phyloP scores from a whole-genome alignment of 2,329 filamentous ascomycete genomes.

The Coniella vitis region DNA sequence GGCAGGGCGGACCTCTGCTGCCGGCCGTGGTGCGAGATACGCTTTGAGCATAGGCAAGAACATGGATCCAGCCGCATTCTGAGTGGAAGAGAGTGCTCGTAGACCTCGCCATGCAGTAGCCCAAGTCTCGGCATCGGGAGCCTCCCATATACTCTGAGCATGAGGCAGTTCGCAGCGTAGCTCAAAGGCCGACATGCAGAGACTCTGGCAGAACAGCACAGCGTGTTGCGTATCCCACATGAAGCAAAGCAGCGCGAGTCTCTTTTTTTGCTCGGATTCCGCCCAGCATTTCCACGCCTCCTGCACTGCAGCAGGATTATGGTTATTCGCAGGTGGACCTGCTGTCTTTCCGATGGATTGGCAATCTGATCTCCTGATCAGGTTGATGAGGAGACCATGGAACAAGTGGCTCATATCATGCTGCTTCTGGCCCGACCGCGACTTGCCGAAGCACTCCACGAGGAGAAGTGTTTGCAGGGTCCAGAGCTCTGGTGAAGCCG shows the following conservation, averaged over 20 bases:
- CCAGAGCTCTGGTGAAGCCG: constrained; percentile 52
- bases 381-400: constrained; percentile 32
- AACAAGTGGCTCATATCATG: constrained; percentile 57
- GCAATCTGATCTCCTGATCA: constrained; percentile 30
- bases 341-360: constrained; percentile 27
- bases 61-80: constrained; percentile 32
- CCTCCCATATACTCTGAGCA: constrained; percentile 50
- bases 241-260: constrained; percentile 54
- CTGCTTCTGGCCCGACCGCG: constrained; percentile 54
- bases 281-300: constrained; percentile 46
- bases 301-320: constrained; percentile 25
- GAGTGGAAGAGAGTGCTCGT: background rate
- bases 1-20: constrained; percentile 25
- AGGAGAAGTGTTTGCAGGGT: constrained; percentile 54
- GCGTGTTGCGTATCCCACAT: constrained; percentile 62
- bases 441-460: constrained; percentile 60
- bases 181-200: constrained; percentile 61
- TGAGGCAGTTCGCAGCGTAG: constrained; percentile 51
- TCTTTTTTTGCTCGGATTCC: constrained; percentile 51
- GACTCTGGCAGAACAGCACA: constrained; percentile 57
- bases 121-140: constrained; percentile 40
- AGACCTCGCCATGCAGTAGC: constrained; percentile 1
- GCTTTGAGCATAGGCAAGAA: constrained; percentile 49
- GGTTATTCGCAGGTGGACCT: background rate
- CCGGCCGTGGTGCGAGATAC: constrained; percentile 40